Percentiles rank a stretch among this genome's conserved stretches.
Evolutionary conservation across 164 flowering plant genomes (phyloP).

Genomic region (Sextonia rubra): DNA sequence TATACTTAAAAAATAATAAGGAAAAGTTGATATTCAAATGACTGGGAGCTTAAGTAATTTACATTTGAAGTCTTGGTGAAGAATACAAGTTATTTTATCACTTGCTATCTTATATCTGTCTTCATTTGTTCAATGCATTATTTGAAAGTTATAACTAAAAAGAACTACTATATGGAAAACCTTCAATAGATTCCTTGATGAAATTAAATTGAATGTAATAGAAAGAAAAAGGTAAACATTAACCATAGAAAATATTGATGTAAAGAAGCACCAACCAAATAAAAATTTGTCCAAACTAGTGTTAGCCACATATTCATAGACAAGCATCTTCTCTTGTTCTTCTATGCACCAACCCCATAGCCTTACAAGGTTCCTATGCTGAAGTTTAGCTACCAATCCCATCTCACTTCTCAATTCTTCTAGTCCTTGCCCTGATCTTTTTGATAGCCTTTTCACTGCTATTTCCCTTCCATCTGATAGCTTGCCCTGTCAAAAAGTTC

Average conservation of each 20-base stretch:
- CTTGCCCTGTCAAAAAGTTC: constrained; percentile 12
- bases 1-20: no score
- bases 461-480: constrained; percentile 20
- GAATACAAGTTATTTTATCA: no score
- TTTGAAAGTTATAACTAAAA: neutral
- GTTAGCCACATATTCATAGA: constrained; percentile 29
- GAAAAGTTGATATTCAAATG: no score
- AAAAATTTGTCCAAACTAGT: constrained; percentile 26
- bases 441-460: constrained; percentile 23
- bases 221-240: neutral
- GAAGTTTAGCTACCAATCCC: constrained; percentile 16
- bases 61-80: no score
- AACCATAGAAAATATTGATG: no score
- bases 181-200: neutral
- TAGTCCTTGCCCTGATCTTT: constrained; percentile 14
- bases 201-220: neutral
- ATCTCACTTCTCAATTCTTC: constrained; percentile 20
- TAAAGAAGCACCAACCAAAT: constrained; percentile 17
- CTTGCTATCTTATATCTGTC: neutral
- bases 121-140: neutral
- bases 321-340: constrained; percentile 21
- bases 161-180: neutral
- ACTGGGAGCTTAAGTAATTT: no score
- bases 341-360: constrained; percentile 25
- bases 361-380: constrained; percentile 31